phyloP scores from a whole-genome alignment of 116 monocot genomes.

The Thalassia testudinum region DNA sequence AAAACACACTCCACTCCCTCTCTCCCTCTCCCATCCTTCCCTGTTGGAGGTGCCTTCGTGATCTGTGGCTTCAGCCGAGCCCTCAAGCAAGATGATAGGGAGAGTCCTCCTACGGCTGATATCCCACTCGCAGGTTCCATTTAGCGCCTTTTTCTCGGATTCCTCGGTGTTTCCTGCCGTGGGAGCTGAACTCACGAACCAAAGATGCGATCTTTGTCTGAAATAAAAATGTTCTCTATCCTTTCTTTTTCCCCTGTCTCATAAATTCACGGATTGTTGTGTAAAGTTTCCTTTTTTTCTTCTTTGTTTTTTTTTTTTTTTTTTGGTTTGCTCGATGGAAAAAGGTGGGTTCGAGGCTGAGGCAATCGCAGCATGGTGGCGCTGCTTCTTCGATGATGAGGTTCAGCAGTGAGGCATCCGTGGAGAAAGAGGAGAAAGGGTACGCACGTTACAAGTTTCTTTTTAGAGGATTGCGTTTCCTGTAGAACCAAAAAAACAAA shows the following conservation, averaged over 20 bases:
- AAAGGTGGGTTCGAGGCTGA: neutral
- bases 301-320: neutral
- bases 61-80: no score
- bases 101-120: slow-evolving; percentile 6
- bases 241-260: no score
- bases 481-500: neutral
- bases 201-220: neutral
- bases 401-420: slow-evolving; percentile 29
- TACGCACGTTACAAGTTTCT: slow-evolving; percentile 6
- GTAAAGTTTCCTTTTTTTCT: neutral
- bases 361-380: neutral
- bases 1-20: no score
- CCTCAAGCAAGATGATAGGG: neutral
- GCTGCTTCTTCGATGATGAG: neutral
- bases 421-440: slow-evolving; percentile 45
- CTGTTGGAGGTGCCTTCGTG: no score
- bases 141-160: neutral
- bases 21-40: no score
- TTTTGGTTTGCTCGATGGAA: neutral
- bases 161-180: neutral
- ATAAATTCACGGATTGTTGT: neutral
- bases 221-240: neutral
- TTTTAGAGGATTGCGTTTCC: neutral
- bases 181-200: no score
- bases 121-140: slow-evolving; percentile 7